phyloP scores from a whole-genome alignment of 495 filamentous ascomycete genomes.

The Aspergillus biplanus region DNA sequence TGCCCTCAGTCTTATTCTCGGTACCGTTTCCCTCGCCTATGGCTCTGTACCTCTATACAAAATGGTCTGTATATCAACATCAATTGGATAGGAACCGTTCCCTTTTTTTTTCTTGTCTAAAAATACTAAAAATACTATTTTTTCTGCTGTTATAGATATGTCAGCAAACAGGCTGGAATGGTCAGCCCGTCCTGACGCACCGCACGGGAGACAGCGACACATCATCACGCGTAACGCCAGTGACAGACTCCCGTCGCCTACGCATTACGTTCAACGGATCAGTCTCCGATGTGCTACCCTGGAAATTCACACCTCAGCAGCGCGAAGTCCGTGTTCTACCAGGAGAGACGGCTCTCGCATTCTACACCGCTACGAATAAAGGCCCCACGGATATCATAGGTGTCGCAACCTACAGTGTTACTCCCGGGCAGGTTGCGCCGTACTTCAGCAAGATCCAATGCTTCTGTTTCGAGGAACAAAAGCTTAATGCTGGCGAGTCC shows the following conservation, averaged over 20 bases:
- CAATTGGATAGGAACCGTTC: not conserved
- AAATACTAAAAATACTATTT: not conserved
- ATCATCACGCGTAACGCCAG: slow-evolving; percentile 72
- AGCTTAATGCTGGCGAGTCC: slow-evolving; percentile 91
- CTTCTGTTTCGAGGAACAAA: slow-evolving; percentile 98
- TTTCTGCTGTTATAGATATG: slow-evolving; percentile 67
- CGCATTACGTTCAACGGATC: slow-evolving; percentile 96
- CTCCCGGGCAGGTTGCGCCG: slow-evolving; percentile 90
- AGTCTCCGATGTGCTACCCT: slow-evolving; percentile 91
- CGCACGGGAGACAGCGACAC: slow-evolving; percentile 64
- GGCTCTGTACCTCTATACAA: slow-evolving; percentile 98
- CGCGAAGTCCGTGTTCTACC: slow-evolving; percentile 94
- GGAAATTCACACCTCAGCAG: slow-evolving; percentile 97
- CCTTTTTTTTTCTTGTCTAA: not conserved
- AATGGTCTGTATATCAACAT: slow-evolving; percentile 62
- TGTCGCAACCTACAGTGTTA: slow-evolving; percentile 96
- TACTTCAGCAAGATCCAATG: slow-evolving; percentile 99
- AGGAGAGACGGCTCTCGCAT: slow-evolving; percentile 95
- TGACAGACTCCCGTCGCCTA: slow-evolving; percentile 80
- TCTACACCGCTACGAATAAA: slow-evolving; percentile 95
- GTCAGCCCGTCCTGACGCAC: slow-evolving; percentile 88
- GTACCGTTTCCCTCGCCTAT: slow-evolving; percentile 89
- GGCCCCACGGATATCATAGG: slow-evolving; percentile 92
- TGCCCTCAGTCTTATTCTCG: slow-evolving; percentile 81
- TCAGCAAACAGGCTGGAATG: slow-evolving; percentile 93